Base-by-base conservation (phyloP, 768 basidiomycete genomes). In the Imleria badia region DNA sequence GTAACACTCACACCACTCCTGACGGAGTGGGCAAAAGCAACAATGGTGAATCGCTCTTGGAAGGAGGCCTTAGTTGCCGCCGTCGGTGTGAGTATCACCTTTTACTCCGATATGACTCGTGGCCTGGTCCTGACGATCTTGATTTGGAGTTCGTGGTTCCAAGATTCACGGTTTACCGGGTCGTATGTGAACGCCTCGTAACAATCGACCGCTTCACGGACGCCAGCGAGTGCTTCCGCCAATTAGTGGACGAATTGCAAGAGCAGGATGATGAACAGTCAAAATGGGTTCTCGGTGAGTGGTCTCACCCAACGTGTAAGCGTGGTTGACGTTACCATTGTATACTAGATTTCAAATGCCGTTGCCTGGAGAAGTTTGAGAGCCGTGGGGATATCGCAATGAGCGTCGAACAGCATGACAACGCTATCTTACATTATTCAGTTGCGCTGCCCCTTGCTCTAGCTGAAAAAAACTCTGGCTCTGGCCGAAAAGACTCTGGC, bases 381-480 rank as follows among this genome's bases (percentile, higher is more conserved):
- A 10, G 14, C 7, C 30, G 33, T 5, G 53, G 47, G 6, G 52
- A 57, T 20, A 10, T 19, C 6, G 46, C 47, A 9, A 49, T 43
- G 58, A 17, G n/a, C 9, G 29, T 42, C 6, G 11, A 13, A 22
- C 10, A 6, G 1, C 29, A 43, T 23, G 22, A 43, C 8, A 35
- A 50, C 15, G 54, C 58, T 13, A 48, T 61, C 20, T 39, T 17
- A 5, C 43, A 42, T 1, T 55, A 60, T 29, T 49, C 58, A 0
- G 11, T 23, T 19, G 38, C 38, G n/a, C 43, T 60, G 13, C 45
- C 50, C 1, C 43, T 60, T 2, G 3, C 29, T 34, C 45, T 39
- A 0, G n/a, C n/a, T n/a, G n/a, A n/a, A n/a, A n/a, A n/a, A n/a
- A n/a, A n/a, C n/a, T n/a, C n/a, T n/a, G n/a, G n/a, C n/a, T n/a